Conservation (phyloP, 352 stramenopile species). For the Phytophthora foliorum region DNA sequence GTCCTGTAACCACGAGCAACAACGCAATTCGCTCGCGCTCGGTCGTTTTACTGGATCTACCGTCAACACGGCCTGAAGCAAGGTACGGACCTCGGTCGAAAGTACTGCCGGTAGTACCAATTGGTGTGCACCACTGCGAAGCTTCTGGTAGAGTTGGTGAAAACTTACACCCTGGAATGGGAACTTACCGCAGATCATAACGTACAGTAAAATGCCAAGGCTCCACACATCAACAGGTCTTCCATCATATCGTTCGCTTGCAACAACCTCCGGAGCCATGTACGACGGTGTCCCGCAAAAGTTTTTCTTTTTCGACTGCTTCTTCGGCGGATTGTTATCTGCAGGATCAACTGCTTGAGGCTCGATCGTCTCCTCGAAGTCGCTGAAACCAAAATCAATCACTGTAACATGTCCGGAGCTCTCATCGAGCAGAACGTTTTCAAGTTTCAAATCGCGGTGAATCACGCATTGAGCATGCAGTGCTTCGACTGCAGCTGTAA, state of each 20-base stretch:
- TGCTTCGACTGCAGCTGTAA: slow-evolving; percentile 45
- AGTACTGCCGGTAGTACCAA: slow-evolving; percentile 40
- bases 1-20: slow-evolving; percentile 49
- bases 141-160: slow-evolving; percentile 46
- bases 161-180: slow-evolving; percentile 56
- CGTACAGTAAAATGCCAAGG: slow-evolving; percentile 74
- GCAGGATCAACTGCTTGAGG: slow-evolving; percentile 11
- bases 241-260: slow-evolving; percentile 64
- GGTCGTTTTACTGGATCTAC: slow-evolving; percentile 56
- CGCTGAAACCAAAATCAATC: slow-evolving; percentile 82
- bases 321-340: slow-evolving; percentile 36
- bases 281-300: slow-evolving; percentile 84
- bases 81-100: slow-evolving; percentile 45
- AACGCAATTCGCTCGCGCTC: slow-evolving; percentile 40
- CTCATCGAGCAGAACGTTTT: slow-evolving; percentile 74
- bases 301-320: slow-evolving; percentile 59
- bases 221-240: slow-evolving; percentile 71
- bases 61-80: slow-evolving; percentile 58
- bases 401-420: slow-evolving; percentile 40
- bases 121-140: slow-evolving; percentile 38
- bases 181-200: slow-evolving; percentile 69
- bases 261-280: slow-evolving; percentile 82
- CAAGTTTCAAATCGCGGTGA: slow-evolving; percentile 82
- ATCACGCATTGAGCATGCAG: slow-evolving; percentile 69
- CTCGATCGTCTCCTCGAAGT: slow-evolving; percentile 49